Conservation (phyloP, 148 eudicot genomes). For the Heliosperma pusillum region DNA sequence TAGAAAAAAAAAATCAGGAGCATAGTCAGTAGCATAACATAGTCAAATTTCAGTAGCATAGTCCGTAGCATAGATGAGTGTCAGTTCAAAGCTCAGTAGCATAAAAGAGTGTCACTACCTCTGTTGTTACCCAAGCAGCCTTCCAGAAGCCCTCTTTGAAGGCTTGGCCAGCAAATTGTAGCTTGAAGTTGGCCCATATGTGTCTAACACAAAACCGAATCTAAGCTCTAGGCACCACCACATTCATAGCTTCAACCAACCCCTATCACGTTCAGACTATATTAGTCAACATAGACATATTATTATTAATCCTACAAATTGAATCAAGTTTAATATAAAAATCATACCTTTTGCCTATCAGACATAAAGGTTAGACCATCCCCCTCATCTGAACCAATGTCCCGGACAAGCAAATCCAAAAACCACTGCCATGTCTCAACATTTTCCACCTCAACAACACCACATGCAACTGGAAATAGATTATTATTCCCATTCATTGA, state of each 20-base stretch:
- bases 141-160: not conserved
- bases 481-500: not conserved
- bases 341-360: slow-evolving; percentile 2
- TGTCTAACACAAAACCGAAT: not conserved
- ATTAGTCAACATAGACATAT: too few species aligned
- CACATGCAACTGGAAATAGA: slow-evolving; percentile 2
- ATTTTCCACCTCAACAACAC: slow-evolving; percentile 1
- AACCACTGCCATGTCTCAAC: not conserved
- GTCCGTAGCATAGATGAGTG: too few species aligned
- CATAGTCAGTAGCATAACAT: too few species aligned
- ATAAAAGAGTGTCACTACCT: not conserved
- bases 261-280: too few species aligned
- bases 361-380: not conserved
- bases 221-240: not conserved
- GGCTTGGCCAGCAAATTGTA: not conserved
- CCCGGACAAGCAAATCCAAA: not conserved
- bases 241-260: not conserved
- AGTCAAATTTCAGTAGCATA: too few species aligned
- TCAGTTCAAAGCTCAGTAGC: too few species aligned
- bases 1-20: too few species aligned
- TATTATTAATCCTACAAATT: too few species aligned
- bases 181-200: not conserved
- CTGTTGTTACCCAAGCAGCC: not conserved
- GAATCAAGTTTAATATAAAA: too few species aligned
- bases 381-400: not conserved